Conservation (phyloP, 176 grass and related monocot genomes). For the Musa troglodytarum region DNA sequence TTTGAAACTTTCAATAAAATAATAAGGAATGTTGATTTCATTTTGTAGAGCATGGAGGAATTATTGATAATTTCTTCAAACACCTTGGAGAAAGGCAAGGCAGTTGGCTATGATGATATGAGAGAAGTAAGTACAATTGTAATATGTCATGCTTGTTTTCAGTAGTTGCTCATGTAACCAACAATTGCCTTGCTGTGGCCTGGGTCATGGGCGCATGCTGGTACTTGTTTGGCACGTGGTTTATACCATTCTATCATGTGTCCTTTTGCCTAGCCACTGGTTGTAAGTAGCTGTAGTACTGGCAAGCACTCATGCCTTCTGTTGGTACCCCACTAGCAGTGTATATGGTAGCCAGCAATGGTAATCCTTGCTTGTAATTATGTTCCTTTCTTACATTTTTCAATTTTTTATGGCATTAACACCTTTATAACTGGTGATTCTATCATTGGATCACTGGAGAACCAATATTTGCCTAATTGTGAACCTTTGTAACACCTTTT, state of each 20-base stretch:
- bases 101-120: slow-evolving; percentile 16
- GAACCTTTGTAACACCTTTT: too few species aligned
- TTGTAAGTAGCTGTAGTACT: background rate
- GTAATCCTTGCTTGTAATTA: background rate
- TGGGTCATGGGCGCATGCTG: background rate
- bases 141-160: background rate
- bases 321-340: background rate
- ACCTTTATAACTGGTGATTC: too few species aligned
- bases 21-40: background rate
- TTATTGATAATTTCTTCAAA: slow-evolving; percentile 56
- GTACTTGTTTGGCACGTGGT: background rate
- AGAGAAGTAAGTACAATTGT: slow-evolving; percentile 36
- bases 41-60: slow-evolving; percentile 76
- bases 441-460: too few species aligned
- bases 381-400: too few species aligned
- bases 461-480: too few species aligned
- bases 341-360: background rate
- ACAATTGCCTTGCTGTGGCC: background rate
- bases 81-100: slow-evolving; percentile 36
- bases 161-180: background rate
- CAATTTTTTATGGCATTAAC: too few species aligned
- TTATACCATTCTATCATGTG: background rate
- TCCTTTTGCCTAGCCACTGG: background rate
- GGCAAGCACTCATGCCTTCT: background rate
- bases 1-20: background rate